Percentiles rank a stretch among this genome's conserved stretches.
These are phyloP conservation scores for Talaromyces piceae DNA, from an alignment of 2,329 filamentous ascomycete species.

Conservation along the genomic window DNA sequence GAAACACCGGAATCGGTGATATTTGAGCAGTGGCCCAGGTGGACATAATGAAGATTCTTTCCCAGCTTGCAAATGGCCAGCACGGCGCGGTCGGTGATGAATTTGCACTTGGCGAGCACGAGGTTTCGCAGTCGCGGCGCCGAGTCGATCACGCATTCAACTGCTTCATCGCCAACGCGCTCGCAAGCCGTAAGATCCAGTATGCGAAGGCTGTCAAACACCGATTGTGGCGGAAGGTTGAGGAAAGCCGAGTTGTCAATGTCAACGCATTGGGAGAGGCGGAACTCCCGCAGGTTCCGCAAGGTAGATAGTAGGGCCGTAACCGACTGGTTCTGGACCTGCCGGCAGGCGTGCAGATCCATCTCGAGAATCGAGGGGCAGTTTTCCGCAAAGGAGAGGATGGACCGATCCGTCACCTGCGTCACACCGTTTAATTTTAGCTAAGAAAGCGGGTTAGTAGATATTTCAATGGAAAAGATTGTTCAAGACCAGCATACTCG, in stretches of 20 bases:
- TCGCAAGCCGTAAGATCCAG: slow-evolving; percentile 86
- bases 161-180: slow-evolving; percentile 74
- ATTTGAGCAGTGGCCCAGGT: slow-evolving; percentile 84
- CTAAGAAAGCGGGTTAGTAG: slow-evolving; percentile 34
- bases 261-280: slow-evolving; percentile 74
- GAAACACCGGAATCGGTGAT: slow-evolving; percentile 88
- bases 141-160: slow-evolving; percentile 77
- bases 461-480: background rate
- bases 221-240: slow-evolving; percentile 58
- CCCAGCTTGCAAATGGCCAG: slow-evolving; percentile 79
- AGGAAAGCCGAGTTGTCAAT: slow-evolving; percentile 87
- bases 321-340: slow-evolving; percentile 75
- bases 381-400: slow-evolving; percentile 77
- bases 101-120: slow-evolving; percentile 86
- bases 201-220: slow-evolving; percentile 83
- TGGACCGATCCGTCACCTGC: slow-evolving; percentile 74
- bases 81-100: slow-evolving; percentile 84
- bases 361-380: slow-evolving; percentile 95
- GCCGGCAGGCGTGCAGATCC: slow-evolving; percentile 77
- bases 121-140: slow-evolving; percentile 87
- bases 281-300: slow-evolving; percentile 78
- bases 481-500: slow-evolving; percentile 49
- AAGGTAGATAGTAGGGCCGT: slow-evolving; percentile 72
- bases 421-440: slow-evolving; percentile 89
- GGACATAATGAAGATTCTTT: slow-evolving; percentile 95